Evolutionary conservation across 2,329 filamentous ascomycete genomes (phyloP), one percentile per base, ranked within the genome.

Genomic region (Cercospora canescens): DNA sequence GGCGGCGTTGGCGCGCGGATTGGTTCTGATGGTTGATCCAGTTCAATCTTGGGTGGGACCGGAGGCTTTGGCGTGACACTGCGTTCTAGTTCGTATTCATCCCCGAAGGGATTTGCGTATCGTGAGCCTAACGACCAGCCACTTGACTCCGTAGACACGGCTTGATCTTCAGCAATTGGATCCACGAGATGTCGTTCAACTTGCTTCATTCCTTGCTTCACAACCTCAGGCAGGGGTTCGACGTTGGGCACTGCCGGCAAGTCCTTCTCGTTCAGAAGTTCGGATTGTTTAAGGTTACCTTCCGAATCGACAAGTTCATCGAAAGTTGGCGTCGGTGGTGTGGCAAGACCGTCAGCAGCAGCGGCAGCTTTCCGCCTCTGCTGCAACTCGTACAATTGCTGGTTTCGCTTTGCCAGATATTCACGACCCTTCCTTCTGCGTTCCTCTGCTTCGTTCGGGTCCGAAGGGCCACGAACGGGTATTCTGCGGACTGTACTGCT

Each of bases 61-160:
- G 84, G 69, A 77, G 79, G 67, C 67, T 85, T 73, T 76, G 79
- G 74, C 50, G 76, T 45, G 75, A 84, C 73, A 80, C 84, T 24
- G 66, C 68, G 18, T 16, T 77, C 75, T 28, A 79, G 60, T 11
- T 73, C 76, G 56, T 74, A 77, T 64, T 81, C 79, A 65, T 84
- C 81, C 14, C 77, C 74, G 69, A 84, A 84, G 4, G 82, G 82
- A 60, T 84, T 81, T 1, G 78, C 77, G 28, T 78, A 78, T 4
- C 73, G 72, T 28, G 81, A 75, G 16, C 82, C 82, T 56, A 76
- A 71, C 12, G 76, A 74, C 69, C 82, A 80, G 4, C 78, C 80
- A 75, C 62, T 76, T 48, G 65, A 57, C n/a, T 63, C 62, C 54
- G 63, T 67, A 21, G 73, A 70, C 21, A 69, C 65, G 18, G 26